These are phyloP conservation scores for Ascodesmis nigricans DNA, from an alignment of 495 filamentous ascomycete genomes.

Conservation along the genomic window DNA sequence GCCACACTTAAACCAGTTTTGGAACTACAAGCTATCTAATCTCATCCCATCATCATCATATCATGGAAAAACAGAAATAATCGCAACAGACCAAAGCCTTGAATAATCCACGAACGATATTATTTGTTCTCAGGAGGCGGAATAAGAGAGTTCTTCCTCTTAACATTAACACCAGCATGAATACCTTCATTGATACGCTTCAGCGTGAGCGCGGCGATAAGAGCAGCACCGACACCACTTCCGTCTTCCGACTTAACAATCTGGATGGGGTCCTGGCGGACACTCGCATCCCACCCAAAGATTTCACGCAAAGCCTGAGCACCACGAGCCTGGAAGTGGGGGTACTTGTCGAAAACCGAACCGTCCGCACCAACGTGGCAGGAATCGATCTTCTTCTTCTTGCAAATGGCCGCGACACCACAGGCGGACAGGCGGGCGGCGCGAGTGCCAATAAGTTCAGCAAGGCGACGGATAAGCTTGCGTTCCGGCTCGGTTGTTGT, in stretches of 20 bases:
- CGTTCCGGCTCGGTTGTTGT: conserved; percentile 47
- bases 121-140: conserved; percentile 11
- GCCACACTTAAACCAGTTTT: too few relatives aligned
- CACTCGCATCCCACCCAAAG: conserved; percentile 56
- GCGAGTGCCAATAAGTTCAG: conserved; percentile 84
- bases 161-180: conserved; percentile 21
- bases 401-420: conserved; percentile 85
- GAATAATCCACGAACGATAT: too few relatives aligned
- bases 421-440: conserved; percentile 82
- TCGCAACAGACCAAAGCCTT: too few relatives aligned
- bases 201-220: conserved; percentile 83
- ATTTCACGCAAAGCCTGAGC: conserved; percentile 81
- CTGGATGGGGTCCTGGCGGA: conserved; percentile 60
- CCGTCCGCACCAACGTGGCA: conserved; percentile 94
- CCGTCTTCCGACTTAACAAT: conserved; percentile 83
- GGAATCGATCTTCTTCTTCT: conserved; percentile 67
- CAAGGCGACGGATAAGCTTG: conserved; percentile 65
- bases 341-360: conserved; percentile 95
- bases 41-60: too few relatives aligned
- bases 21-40: too few relatives aligned
- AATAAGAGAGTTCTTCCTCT: conserved; percentile 22
- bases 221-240: conserved; percentile 80
- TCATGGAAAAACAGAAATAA: too few relatives aligned
- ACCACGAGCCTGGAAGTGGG: conserved; percentile 82
- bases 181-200: conserved; percentile 28